Evolutionary conservation across 176 grass and related monocot genomes (phyloP).

Genomic region (Oryza glumipatula): DNA sequence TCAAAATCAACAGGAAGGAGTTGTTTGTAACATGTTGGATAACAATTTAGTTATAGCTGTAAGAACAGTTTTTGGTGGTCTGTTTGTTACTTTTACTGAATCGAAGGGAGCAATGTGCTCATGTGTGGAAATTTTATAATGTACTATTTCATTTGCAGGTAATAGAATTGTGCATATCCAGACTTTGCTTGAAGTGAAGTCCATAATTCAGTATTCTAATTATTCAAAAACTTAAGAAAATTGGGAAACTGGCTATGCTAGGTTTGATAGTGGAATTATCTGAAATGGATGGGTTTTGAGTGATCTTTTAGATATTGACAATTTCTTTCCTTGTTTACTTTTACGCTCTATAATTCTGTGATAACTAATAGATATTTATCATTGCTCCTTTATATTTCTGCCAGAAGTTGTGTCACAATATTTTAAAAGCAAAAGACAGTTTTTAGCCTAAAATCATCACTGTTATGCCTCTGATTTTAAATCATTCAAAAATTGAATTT

Average conservation of each 20-base stretch:
- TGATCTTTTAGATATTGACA: not conserved
- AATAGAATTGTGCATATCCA: not conserved
- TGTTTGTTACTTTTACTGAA: slow-evolving; percentile 13
- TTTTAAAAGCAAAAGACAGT: slow-evolving; percentile 9
- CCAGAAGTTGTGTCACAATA: not conserved
- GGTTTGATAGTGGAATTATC: not conserved
- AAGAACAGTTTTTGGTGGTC: slow-evolving; percentile 3
- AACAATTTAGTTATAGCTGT: not conserved
- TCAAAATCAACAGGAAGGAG: not conserved
- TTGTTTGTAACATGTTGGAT: not conserved
- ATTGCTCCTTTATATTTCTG: slow-evolving; percentile 23
- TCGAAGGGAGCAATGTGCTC: not conserved
- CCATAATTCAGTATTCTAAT: not conserved
- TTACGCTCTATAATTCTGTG: not conserved
- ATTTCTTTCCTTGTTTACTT: not conserved
- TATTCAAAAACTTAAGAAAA: not conserved
- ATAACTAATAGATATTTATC: not conserved
- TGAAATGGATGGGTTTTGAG: not conserved
- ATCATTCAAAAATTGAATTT: slow-evolving; percentile 11
- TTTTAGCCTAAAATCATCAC: not conserved
- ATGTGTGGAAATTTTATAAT: not conserved
- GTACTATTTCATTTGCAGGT: not conserved
- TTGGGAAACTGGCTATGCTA: not conserved
- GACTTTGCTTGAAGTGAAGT: no score
- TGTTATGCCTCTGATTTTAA: not conserved